Evolutionary conservation across 345 rosid species (phyloP).

Genomic region (Eucalyptus cloeziana): DNA sequence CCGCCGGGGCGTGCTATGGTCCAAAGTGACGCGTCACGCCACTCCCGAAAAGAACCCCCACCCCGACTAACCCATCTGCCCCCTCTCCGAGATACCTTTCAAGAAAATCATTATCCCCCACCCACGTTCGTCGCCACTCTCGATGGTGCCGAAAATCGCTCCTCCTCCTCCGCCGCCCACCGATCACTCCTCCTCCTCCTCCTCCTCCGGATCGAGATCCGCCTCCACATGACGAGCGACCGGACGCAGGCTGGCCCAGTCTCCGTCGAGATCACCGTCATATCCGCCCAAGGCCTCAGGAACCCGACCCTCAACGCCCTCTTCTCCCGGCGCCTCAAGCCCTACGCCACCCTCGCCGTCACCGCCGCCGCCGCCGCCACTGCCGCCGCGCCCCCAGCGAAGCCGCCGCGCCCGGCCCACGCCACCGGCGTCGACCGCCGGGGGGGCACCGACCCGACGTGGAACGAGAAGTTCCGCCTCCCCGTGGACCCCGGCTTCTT

Average conservation of each 20-base stretch:
- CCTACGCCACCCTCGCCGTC: not conserved
- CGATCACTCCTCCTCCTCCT: not conserved
- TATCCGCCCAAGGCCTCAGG: conserved; percentile 4
- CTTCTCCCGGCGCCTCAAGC: not conserved
- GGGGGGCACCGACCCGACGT: not conserved
- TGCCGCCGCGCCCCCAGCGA: not conserved
- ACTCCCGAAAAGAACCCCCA: not conserved
- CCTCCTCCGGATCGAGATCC: not conserved
- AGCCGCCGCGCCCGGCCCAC: not conserved
- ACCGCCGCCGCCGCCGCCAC: not conserved
- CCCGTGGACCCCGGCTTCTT: not conserved
- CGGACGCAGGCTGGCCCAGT: not conserved
- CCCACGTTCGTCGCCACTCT: not conserved
- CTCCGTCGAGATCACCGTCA: not conserved
- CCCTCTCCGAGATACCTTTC: not conserved
- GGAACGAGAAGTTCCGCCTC: not conserved
- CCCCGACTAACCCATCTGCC: no score
- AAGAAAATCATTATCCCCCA: not conserved
- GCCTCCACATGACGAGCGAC: not conserved
- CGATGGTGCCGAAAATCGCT: not conserved
- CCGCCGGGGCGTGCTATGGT: not conserved
- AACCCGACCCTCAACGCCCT: not conserved
- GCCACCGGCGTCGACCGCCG: not conserved
- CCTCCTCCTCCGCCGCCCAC: not conserved
- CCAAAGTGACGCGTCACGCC: not conserved